These are phyloP conservation scores for Thraustochytrium striatum DNA, from an alignment of 352 stramenopile species.

Conservation along the genomic window DNA sequence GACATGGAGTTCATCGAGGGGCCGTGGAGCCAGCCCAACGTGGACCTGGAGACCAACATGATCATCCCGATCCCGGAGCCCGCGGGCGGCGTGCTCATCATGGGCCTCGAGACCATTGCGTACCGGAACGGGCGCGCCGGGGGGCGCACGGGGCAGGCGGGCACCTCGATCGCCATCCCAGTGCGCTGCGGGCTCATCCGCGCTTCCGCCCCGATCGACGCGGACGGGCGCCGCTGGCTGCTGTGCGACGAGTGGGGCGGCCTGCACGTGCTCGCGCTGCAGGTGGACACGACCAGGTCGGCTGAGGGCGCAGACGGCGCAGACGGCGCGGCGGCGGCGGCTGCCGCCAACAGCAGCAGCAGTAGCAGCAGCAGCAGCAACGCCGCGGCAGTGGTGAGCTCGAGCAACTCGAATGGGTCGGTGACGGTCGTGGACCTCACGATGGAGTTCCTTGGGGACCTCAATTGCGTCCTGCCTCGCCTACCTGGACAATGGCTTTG, in stretches of 20 bases:
- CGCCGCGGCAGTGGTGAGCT: constrained; percentile 39
- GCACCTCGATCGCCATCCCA: constrained; percentile 77
- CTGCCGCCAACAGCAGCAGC: neutral
- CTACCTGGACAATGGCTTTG: constrained; percentile 88
- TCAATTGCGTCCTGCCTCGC: constrained; percentile 79
- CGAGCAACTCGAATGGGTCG: no score
- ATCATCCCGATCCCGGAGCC: constrained; percentile 77
- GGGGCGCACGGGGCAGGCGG: constrained; percentile 62
- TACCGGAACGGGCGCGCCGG: constrained; percentile 58
- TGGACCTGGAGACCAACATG: constrained; percentile 75
- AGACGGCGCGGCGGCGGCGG: neutral
- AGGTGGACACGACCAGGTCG: constrained; percentile 51
- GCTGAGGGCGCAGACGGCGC: neutral
- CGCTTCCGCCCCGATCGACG: constrained; percentile 77
- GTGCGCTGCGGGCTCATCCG: constrained; percentile 82
- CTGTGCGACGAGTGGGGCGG: constrained; percentile 80
- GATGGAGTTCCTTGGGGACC: constrained; percentile 85
- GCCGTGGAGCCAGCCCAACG: constrained; percentile 72
- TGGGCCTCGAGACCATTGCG: constrained; percentile 82
- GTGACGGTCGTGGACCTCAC: constrained; percentile 60
- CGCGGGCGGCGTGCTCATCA: constrained; percentile 76
- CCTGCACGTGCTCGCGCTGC: constrained; percentile 77
- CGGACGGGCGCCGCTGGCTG: constrained; percentile 77
- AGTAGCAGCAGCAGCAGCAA: neutral
- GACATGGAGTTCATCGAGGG: constrained; percentile 63